Evolutionary conservation across 306 rosid species (phyloP).

Genomic region (Vicia villosa): DNA sequence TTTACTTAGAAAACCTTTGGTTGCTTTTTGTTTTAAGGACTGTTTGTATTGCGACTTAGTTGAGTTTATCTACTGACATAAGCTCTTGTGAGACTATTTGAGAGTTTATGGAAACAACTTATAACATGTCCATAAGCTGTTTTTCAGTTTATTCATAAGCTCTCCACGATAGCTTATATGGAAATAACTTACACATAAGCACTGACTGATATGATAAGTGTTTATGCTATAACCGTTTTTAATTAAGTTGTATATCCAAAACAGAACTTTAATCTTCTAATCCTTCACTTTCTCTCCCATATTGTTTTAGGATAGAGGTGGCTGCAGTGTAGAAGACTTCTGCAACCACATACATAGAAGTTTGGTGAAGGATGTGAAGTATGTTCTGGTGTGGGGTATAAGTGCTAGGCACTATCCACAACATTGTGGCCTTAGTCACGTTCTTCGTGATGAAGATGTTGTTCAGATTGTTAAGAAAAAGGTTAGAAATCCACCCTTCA

Average conservation of each 20-base stretch:
- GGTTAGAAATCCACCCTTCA: conserved; percentile 47
- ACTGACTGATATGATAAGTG: background rate
- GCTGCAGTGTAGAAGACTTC: conserved; percentile 92
- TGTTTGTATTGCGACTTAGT: background rate
- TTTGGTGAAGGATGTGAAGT: conserved; percentile 94
- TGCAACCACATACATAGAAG: conserved; percentile 98
- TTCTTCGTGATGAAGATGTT: conserved; percentile 86
- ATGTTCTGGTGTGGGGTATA: conserved; percentile 95
- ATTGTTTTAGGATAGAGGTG: conserved; percentile 87
- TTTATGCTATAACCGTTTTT: background rate
- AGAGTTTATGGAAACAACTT: background rate
- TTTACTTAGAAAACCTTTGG: conserved; percentile 22
- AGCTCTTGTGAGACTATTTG: background rate
- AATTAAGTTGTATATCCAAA: background rate
- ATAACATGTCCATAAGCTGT: background rate
- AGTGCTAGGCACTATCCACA: conserved; percentile 98
- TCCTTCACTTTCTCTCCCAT: conserved; percentile 38
- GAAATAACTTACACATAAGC: background rate
- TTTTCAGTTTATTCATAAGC: background rate
- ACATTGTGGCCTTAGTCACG: conserved; percentile 84
- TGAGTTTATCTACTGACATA: background rate
- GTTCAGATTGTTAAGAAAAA: conserved; percentile 99
- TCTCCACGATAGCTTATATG: background rate
- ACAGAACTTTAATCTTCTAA: background rate
- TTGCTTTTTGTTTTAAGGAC: background rate